Conservation (phyloP, 192 early-diverging fungal species). For the Allomyces javanicus region DNA sequence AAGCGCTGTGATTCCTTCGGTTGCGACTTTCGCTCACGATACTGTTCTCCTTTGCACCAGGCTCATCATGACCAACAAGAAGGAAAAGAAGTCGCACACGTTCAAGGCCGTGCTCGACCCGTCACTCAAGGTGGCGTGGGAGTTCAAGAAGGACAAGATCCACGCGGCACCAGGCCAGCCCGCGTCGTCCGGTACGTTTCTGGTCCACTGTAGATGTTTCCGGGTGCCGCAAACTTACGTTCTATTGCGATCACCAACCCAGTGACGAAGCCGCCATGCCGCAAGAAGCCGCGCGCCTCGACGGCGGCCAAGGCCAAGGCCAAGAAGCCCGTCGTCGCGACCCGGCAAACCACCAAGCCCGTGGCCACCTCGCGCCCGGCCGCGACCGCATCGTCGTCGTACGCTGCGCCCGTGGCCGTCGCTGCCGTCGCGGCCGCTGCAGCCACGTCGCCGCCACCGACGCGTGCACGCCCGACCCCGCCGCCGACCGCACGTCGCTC, state of each 20-base stretch:
- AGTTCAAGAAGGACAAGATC: neutral
- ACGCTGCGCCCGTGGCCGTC: neutral
- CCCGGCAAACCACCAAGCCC: neutral
- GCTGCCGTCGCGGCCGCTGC: slow-evolving; percentile 5
- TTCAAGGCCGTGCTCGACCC: neutral
- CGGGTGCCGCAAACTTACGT: neutral
- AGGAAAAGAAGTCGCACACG: neutral
- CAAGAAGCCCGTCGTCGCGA: neutral
- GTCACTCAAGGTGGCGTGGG: neutral
- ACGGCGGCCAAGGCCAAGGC: neutral
- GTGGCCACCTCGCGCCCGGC: neutral
- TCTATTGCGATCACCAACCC: neutral
- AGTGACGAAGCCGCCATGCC: neutral
- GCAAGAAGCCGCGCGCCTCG: neutral
- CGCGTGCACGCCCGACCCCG: slow-evolving; percentile 12
- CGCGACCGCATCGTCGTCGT: too few species aligned
- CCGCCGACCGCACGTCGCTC: slow-evolving; percentile 26
- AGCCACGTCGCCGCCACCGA: slow-evolving; percentile 3
- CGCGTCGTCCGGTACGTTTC: neutral
- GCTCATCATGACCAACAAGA: neutral
- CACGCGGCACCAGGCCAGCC: neutral
- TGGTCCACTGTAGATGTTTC: neutral
- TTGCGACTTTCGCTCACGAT: too few species aligned
- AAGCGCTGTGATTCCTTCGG: too few species aligned
- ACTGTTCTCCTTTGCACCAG: too few species aligned